phyloP scores from a whole-genome alignment of 2,329 filamentous ascomycete species.

The Nakataea oryzae region DNA sequence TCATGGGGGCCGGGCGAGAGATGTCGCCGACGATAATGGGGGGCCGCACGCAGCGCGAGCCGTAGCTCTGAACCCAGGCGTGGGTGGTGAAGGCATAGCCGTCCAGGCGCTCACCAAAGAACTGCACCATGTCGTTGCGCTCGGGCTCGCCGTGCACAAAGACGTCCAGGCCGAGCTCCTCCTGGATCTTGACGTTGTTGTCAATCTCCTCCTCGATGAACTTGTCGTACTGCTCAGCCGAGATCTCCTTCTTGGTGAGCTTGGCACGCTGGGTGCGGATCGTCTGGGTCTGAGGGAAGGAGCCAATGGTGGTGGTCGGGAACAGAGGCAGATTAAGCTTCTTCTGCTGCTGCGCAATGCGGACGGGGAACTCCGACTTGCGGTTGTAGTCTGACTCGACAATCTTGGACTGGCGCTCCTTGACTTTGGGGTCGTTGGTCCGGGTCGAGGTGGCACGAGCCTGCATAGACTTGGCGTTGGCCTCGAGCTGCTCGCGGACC shows the following conservation, averaged over 20 bases:
- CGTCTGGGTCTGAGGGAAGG: constrained; percentile 98
- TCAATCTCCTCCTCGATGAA: constrained; percentile 99
- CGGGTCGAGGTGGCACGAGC: constrained; percentile 83
- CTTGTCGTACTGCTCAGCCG: constrained; percentile 82
- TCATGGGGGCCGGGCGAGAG: constrained; percentile 94
- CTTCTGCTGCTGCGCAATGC: constrained; percentile 82
- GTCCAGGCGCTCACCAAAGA: constrained; percentile 95
- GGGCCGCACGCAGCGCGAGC: constrained; percentile 94
- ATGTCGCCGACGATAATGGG: constrained; percentile 98
- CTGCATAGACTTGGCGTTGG: constrained; percentile 91
- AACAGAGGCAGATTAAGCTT: constrained; percentile 91
- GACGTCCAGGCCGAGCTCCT: constrained; percentile 95
- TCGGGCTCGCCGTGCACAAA: constrained; percentile 98
- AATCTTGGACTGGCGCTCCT: constrained; percentile 88
- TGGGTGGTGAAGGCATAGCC: constrained; percentile 99
- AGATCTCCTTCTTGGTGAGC: constrained; percentile 98
- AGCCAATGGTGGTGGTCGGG: constrained; percentile 98
- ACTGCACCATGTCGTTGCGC: constrained; percentile 99
- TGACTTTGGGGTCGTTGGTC: constrained; percentile 96
- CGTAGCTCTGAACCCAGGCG: constrained; percentile 96
- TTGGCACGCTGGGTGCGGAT: constrained; percentile 96
- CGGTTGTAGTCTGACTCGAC: constrained; percentile 80
- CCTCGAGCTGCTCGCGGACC: constrained; percentile 82
- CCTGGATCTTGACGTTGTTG: constrained; percentile 90
- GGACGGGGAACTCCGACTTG: constrained; percentile 75